A percentile compares a stretch with the other conserved stretches of the same genome.
These are phyloP conservation scores for Verticillium isaacii DNA, from an alignment of 2,329 filamentous ascomycete genomes.

Conservation along the genomic window DNA sequence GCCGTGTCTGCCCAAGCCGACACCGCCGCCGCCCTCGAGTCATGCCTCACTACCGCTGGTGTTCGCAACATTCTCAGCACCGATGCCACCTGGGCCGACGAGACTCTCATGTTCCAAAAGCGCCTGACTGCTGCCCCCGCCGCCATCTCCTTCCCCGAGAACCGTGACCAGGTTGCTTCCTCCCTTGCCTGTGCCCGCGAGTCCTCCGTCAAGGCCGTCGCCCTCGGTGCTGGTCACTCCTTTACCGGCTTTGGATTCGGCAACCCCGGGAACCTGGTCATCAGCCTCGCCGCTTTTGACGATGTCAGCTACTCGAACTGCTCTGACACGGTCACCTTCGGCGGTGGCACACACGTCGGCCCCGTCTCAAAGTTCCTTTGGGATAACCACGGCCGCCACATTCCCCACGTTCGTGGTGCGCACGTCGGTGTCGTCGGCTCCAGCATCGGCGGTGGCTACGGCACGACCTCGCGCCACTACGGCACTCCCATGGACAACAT, in stretches of 20 bases:
- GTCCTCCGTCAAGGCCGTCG: conserved; percentile 7
- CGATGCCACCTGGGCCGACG: conserved; percentile 7
- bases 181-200: conserved; percentile 12
- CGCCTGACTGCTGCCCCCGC: conserved; percentile 11
- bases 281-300: conserved; percentile 13
- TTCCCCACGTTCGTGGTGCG: conserved; percentile 12
- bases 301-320: conserved; percentile 6
- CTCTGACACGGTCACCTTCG: conserved; percentile 9
- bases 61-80: conserved; percentile 11
- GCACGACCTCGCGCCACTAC: conserved; percentile 8
- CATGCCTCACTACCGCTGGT: conserved; percentile 9
- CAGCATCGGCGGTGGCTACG: conserved; percentile 12
- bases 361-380: conserved; percentile 10
- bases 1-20: conserved; percentile 6
- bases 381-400: conserved; percentile 11
- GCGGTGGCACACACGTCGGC: conserved; percentile 10
- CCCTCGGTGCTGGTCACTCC: conserved; percentile 11
- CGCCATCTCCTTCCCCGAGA: conserved; percentile 12
- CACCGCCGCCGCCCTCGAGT: conserved; percentile 8
- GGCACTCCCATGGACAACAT: conserved; percentile 13
- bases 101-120: conserved; percentile 11
- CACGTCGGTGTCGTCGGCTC: conserved; percentile 10
- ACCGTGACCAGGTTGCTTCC: conserved; percentile 9
- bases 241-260: conserved; percentile 13
- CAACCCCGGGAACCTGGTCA: conserved; percentile 9